phyloP scores from a whole-genome alignment of 2,329 filamentous ascomycete species.

The Aureobasidium uvarum region DNA sequence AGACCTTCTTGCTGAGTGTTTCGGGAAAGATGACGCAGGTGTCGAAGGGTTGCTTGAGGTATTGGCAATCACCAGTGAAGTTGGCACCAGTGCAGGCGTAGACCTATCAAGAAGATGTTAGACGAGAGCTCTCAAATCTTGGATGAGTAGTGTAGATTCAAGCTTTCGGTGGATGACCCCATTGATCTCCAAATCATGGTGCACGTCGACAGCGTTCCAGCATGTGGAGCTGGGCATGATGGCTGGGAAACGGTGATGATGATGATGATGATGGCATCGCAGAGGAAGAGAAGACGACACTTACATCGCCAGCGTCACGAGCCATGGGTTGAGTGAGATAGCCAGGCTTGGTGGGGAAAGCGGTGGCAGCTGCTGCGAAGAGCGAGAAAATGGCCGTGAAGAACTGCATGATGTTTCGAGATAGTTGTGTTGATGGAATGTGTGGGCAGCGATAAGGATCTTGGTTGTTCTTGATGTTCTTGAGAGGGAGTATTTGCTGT shows the following conservation, averaged over 20 bases:
- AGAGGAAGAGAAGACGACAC: background rate
- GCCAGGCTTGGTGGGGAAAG: conserved; percentile 16
- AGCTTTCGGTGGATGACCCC: background rate
- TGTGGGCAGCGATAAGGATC: background rate
- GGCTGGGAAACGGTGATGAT: background rate
- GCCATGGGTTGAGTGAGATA: background rate
- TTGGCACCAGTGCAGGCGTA: conserved; percentile 23
- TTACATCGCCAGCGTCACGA: conserved; percentile 17
- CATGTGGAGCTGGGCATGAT: background rate
- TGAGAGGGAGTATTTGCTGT: background rate
- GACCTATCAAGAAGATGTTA: conserved; percentile 2
- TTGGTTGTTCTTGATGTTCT: background rate
- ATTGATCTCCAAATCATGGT: background rate
- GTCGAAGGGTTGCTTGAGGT: background rate
- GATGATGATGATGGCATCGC: background rate
- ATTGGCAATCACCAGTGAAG: conserved; percentile 13
- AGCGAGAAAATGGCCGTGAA: conserved; percentile 20
- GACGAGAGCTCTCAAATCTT: background rate
- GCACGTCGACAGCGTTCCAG: background rate
- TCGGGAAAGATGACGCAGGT: conserved; percentile 20
- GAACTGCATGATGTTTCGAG: conserved; percentile 23
- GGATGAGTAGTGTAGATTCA: background rate
- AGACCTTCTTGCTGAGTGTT: conserved; percentile 8
- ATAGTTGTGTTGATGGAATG: background rate
- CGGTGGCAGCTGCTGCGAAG: conserved; percentile 15